phyloP scores from a whole-genome alignment of 345 rosid genomes.

The Dipteronia sinensis region DNA sequence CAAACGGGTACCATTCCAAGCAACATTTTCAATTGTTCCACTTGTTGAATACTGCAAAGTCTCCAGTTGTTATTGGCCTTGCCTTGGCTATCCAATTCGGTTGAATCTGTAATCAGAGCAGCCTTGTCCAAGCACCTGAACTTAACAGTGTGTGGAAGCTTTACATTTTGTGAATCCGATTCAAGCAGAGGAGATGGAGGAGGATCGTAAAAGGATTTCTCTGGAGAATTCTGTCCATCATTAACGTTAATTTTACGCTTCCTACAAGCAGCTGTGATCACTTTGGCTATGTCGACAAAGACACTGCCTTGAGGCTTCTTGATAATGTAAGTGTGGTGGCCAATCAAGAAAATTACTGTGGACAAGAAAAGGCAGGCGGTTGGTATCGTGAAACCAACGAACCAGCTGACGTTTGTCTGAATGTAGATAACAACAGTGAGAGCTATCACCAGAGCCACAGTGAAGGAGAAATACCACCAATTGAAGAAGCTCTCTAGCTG shows the following conservation, averaged over 20 bases:
- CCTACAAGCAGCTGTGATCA: constrained; percentile 42
- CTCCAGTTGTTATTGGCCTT: constrained; percentile 41
- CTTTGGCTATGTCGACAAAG: constrained; percentile 53
- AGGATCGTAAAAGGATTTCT: constrained; percentile 41
- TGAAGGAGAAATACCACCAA: constrained; percentile 77
- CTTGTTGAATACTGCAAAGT: constrained; percentile 44
- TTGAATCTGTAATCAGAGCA: constrained; percentile 36
- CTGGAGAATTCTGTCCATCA: background rate
- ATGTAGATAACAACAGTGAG: constrained; percentile 57
- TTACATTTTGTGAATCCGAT: constrained; percentile 10
- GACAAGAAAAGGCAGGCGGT: constrained; percentile 49
- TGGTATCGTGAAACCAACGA: constrained; percentile 51
- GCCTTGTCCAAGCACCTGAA: constrained; percentile 57
- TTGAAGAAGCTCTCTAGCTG: constrained; percentile 65
- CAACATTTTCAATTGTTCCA: constrained; percentile 45
- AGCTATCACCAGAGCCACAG: constrained; percentile 50
- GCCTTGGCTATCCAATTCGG: constrained; percentile 51
- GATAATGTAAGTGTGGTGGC: constrained; percentile 45
- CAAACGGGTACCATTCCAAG: constrained; percentile 43
- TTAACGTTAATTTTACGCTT: constrained; percentile 22
- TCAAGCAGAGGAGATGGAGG: constrained; percentile 36
- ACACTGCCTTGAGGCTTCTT: constrained; percentile 55
- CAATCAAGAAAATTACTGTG: constrained; percentile 45
- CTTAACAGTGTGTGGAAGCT: constrained; percentile 39
- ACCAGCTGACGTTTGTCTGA: constrained; percentile 67